Base-by-base conservation (phyloP, 805 yeast genomes). In the Wickerhamiella galacta region DNA sequence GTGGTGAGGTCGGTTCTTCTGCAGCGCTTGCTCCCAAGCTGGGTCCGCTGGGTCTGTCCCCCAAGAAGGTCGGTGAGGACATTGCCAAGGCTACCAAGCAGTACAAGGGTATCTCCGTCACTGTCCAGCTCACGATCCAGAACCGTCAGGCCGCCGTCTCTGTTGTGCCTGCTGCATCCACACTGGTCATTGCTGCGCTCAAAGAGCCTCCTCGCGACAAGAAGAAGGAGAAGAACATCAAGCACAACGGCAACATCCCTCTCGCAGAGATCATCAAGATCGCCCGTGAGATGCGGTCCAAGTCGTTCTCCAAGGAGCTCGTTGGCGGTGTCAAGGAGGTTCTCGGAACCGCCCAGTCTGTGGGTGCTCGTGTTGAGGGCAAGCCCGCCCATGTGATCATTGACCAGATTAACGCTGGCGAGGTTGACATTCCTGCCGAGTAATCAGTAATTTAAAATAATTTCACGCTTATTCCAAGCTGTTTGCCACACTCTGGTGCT, bases 51-150 rank as follows among this genome's bases (percentile, higher is more conserved):
- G 98, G 98, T 83, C 73, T 90, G 57, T 83, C 95, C 46, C 95
- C 98, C 72, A 90, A 87, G 93, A 87, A 90, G 78, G 95, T 90
- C 61, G 98, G 98, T 85, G 98, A 90, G 70, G 98, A 90, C 64
- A 90, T 90, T 58, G 98, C 98, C 64, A 90, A 90, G 78, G 98
- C 98, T 64, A 87, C 98, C 71, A 78, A 80, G 71, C 74, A 77
- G 62, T 87, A 75, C 92, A 90, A 90, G 72, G 98, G 98, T 75
- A 87, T 90, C 60, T 81, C 87, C 68, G 96, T 90, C 60, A 90
- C 98, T 52, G 96, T 90, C 48, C 93, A 83, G 72, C 75, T 90
- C 66, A 90, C 76, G 66, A 85, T 90, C 61, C 98, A 90, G 74
- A 90, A 90, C 93, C 85, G 98, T 78, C 98, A 90, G 72, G 98